phyloP scores from a whole-genome alignment of 2,329 filamentous ascomycete genomes.

The Fusarium circinatum region DNA sequence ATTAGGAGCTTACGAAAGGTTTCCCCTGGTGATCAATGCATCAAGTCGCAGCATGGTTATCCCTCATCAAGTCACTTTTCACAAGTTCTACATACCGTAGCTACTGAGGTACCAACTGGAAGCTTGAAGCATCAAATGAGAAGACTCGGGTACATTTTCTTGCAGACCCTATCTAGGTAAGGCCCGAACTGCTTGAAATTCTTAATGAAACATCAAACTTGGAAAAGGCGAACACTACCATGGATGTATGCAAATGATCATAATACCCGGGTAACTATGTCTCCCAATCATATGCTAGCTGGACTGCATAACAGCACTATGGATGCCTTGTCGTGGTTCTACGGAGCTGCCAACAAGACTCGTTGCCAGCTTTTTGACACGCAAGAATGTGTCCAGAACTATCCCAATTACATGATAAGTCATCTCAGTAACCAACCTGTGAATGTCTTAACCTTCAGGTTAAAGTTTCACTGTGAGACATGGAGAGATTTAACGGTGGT shows the following conservation, averaged over 20 bases:
- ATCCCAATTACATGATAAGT: not conserved
- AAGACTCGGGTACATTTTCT: not conserved
- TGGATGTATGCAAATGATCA: not conserved
- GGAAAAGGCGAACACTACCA: not conserved
- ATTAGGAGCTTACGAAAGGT: not conserved
- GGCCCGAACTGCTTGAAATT: not conserved
- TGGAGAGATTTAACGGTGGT: not conserved
- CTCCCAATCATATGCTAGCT: not conserved
- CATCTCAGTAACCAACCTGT: not conserved
- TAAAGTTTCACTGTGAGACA: conserved; percentile 6
- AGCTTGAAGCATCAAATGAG: not conserved
- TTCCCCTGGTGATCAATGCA: not conserved
- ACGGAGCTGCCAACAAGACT: not conserved
- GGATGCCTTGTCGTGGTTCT: not conserved
- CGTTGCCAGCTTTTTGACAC: not conserved
- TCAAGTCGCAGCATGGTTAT: not conserved
- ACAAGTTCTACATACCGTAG: not conserved
- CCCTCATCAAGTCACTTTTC: not conserved
- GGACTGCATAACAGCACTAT: not conserved
- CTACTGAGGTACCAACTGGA: not conserved
- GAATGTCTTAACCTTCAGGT: not conserved
- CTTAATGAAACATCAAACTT: not conserved
- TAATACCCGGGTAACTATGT: not conserved
- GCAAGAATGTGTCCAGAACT: not conserved
- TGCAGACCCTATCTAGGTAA: not conserved